These are phyloP conservation scores for Linum tenue DNA, from an alignment of 345 rosid species.

Conservation along the genomic window DNA sequence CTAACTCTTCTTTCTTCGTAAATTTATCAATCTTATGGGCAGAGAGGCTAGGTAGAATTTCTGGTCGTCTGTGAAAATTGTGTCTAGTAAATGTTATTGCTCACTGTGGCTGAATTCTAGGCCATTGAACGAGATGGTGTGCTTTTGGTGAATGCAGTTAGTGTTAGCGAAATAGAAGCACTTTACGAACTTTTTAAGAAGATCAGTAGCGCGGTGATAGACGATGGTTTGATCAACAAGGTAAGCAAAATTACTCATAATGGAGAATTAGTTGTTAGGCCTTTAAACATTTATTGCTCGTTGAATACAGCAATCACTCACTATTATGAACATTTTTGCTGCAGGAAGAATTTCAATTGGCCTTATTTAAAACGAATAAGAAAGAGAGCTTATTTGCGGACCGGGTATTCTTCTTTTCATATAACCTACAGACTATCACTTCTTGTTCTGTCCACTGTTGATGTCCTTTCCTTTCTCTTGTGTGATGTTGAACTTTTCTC, in stretches of 20 bases:
- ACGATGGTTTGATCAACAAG: constrained; percentile 86
- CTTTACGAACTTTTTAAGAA: constrained; percentile 96
- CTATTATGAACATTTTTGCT: neutral
- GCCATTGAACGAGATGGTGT: neutral
- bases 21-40: neutral
- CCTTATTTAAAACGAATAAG: constrained; percentile 90
- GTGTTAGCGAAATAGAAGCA: constrained; percentile 98
- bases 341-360: constrained; percentile 97
- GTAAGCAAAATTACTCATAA: neutral
- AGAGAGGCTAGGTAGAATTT: neutral
- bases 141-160: constrained; percentile 46
- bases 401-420: constrained; percentile 39
- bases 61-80: neutral
- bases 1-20: neutral
- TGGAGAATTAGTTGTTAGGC: neutral
- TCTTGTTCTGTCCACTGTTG: neutral
- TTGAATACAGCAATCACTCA: neutral
- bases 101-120: neutral
- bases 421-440: neutral
- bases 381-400: constrained; percentile 99
- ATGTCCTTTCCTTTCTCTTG: neutral
- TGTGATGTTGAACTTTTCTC: neutral
- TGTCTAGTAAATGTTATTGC: neutral
- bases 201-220: constrained; percentile 98
- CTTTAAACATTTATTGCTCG: too few species aligned